Base-by-base conservation (phyloP, 805 yeast species). In the Spathaspora girioi region DNA sequence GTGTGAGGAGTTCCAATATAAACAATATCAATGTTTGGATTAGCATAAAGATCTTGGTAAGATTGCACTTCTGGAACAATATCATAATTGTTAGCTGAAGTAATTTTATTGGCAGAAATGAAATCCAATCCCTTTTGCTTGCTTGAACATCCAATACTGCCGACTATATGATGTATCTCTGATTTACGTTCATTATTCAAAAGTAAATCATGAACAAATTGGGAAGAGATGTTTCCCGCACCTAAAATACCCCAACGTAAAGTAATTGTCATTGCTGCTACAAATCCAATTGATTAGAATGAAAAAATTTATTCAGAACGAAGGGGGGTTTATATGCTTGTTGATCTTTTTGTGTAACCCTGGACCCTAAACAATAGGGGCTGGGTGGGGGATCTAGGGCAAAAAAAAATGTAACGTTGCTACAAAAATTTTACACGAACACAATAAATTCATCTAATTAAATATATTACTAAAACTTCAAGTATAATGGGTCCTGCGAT, bases 1-100 rank as follows among this genome's bases (percentile, higher is more conserved):
- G 72, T 65, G 65, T 81, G 84, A 2, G 85, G 85, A 9, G 82
- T 70, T 2, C 83, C 85, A 38, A 81, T 66, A 57, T 81, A 81
- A 40, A 81, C 70, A n/a, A 75, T 67, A 49, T 81, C 78, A 40
- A 80, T 70, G 2, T 72, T 65, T 2, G 68, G 59, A 54, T 78
- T 72, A n/a, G 53, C 51, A 53, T 70, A 78, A 41, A 80, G 68
- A 1, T 77, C 78, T 15, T 71, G 71, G 56, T 81, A 81, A n/a
- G 52, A 52, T 52, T 69, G 61, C 17, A 63, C 61, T 1, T 45
- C 48, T 1, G 71, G 63, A 8, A 56, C 62, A 42, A 66, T 63
- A 42, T 60, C 69, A 26, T 58, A 63, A 55, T 70, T 68, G 38
- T 56, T 56, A 1, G 52, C 57, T 1, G 49, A 35, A 15, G 51